A percentile compares a stretch with the other conserved stretches of the same genome.
These are phyloP conservation scores for Hordeum vulgare DNA, from an alignment of 176 grass and related monocot species.

Conservation along the genomic window MorexV3_pseudomolecules_assembly NC_058523.1:388435475-388435974, in stretches of 20 bases:
- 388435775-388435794: slow-evolving; percentile 69
- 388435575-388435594: background rate
- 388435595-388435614: background rate
- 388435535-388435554: background rate
- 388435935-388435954: slow-evolving; percentile 55
- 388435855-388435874: slow-evolving; percentile 20
- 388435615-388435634: background rate
- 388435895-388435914: slow-evolving; percentile 34
- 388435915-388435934: slow-evolving; percentile 72
- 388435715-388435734: slow-evolving; percentile 68
- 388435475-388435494: background rate
- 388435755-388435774: slow-evolving; percentile 55
- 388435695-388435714: slow-evolving; percentile 71
- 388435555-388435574: background rate
- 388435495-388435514: background rate
- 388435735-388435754: slow-evolving; percentile 63
- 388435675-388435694: slow-evolving; percentile 38
- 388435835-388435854: slow-evolving; percentile 3
- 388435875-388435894: background rate
- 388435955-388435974: slow-evolving; percentile 76
- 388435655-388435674: background rate
- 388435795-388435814: slow-evolving; percentile 9
- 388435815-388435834: background rate
- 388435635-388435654: background rate
- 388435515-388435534: background rate